Evolutionary conservation across 768 basidiomycete species (phyloP).

Genomic region (Trametes cubensis): DNA sequence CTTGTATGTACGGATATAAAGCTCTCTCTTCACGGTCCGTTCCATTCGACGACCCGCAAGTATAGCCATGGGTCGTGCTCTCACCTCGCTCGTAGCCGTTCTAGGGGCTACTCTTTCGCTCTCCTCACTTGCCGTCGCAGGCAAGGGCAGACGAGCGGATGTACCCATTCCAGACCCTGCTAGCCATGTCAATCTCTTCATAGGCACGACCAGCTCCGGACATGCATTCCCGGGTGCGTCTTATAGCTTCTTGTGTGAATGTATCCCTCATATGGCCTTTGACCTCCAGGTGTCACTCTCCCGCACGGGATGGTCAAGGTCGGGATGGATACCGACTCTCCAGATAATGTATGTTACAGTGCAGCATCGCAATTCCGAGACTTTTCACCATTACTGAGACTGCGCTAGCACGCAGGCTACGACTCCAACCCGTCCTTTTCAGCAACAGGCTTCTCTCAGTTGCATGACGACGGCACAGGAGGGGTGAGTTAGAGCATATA

Average conservation of each 20-base stretch:
- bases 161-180: constrained; percentile 30
- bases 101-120: background rate
- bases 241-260: background rate
- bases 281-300: constrained; percentile 53
- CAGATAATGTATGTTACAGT: constrained; percentile 16
- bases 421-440: constrained; percentile 37
- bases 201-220: constrained; percentile 59
- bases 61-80: background rate
- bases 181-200: constrained; percentile 57
- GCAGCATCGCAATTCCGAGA: background rate
- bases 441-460: constrained; percentile 60
- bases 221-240: constrained; percentile 12
- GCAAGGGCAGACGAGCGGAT: constrained; percentile 7
- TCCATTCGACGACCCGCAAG: background rate
- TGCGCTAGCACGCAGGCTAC: constrained; percentile 40
- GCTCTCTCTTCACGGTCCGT: background rate
- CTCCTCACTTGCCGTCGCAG: background rate
- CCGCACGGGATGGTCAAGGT: constrained; percentile 74
- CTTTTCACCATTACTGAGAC: constrained; percentile 18
- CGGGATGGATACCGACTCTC: constrained; percentile 67
- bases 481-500: constrained; percentile 37
- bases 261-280: background rate
- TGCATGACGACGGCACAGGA: constrained; percentile 65
- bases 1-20: background rate
- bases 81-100: constrained; percentile 8